phyloP scores from a whole-genome alignment of 2,329 filamentous ascomycete species.

The Cladophialophora yegresii region DNA sequence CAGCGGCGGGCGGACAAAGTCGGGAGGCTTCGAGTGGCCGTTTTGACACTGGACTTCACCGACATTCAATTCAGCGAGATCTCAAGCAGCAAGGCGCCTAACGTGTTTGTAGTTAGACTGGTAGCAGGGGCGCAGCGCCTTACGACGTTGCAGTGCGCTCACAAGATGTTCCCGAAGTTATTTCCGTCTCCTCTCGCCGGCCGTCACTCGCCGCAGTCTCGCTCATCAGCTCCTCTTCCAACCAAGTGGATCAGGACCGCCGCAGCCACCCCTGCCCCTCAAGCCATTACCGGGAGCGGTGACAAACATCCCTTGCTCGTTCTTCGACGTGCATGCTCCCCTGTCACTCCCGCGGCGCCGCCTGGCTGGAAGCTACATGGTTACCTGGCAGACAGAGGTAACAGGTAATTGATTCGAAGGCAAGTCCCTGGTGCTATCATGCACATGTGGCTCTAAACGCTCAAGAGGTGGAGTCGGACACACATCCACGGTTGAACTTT shows the following conservation, averaged over 20 bases:
- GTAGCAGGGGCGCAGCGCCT: conserved; percentile 28
- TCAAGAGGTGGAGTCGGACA: conserved; percentile 7
- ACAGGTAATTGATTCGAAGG: conserved; percentile 12
- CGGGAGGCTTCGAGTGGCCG: conserved; percentile 14
- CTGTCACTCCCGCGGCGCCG: conserved; percentile 22
- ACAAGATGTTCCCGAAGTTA: conserved; percentile 29
- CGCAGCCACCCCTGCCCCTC: conserved; percentile 5
- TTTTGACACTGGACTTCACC: not conserved
- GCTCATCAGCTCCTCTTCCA: conserved; percentile 22
- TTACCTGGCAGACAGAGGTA: not conserved
- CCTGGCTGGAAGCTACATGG: conserved; percentile 16
- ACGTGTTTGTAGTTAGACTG: conserved; percentile 4
- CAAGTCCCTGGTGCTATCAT: conserved; percentile 12
- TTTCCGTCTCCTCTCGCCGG: conserved; percentile 23
- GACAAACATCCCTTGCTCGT: conserved; percentile 16
- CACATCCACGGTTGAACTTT: conserved; percentile 32
- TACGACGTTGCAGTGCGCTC: conserved; percentile 32
- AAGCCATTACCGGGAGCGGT: conserved; percentile 16
- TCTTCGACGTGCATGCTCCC: conserved; percentile 10
- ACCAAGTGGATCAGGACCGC: conserved; percentile 21
- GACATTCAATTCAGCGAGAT: not conserved
- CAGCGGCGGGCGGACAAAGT: conserved; percentile 13
- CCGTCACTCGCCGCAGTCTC: conserved; percentile 1
- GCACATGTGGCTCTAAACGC: conserved; percentile 14
- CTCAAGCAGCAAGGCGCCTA: conserved; percentile 25